These are phyloP conservation scores for Phytophthora macrochlamydospora DNA, from an alignment of 352 stramenopile species.

Conservation along the genomic window DNA sequence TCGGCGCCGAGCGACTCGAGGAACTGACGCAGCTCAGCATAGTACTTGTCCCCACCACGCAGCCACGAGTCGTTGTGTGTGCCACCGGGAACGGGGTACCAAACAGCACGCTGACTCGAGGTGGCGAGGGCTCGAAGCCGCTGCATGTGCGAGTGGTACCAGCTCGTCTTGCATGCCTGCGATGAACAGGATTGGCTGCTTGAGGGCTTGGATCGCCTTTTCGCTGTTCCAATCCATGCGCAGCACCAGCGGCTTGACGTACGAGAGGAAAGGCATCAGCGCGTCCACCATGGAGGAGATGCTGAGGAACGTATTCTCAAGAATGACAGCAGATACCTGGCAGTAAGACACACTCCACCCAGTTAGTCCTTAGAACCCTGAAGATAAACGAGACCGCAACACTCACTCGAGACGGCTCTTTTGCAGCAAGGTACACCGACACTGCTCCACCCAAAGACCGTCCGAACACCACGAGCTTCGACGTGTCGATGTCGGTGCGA, in stretches of 20 bases:
- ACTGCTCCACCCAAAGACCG: constrained; percentile 92
- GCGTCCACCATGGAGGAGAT: constrained; percentile 94
- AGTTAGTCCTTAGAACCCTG: not conserved
- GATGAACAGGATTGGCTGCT: constrained; percentile 91
- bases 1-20: constrained; percentile 47
- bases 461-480: constrained; percentile 92
- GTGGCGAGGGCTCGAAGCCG: constrained; percentile 71
- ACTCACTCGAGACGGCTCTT: constrained; percentile 65
- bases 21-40: constrained; percentile 69
- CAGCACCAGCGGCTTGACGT: constrained; percentile 91
- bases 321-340: constrained; percentile 88
- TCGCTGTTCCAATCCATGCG: constrained; percentile 92
- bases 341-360: constrained; percentile 4
- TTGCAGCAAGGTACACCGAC: constrained; percentile 89
- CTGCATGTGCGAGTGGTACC: constrained; percentile 92
- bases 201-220: constrained; percentile 57
- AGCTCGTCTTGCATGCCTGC: constrained; percentile 91
- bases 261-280: constrained; percentile 91
- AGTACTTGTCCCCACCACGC: constrained; percentile 89
- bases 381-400: not conserved
- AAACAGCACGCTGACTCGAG: constrained; percentile 55
- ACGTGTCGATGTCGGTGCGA: constrained; percentile 82
- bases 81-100: constrained; percentile 85
- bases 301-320: constrained; percentile 96
- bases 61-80: constrained; percentile 96